phyloP scores from a whole-genome alignment of 2,329 filamentous ascomycete species.

The Trichoderma koningiopsis region DNA sequence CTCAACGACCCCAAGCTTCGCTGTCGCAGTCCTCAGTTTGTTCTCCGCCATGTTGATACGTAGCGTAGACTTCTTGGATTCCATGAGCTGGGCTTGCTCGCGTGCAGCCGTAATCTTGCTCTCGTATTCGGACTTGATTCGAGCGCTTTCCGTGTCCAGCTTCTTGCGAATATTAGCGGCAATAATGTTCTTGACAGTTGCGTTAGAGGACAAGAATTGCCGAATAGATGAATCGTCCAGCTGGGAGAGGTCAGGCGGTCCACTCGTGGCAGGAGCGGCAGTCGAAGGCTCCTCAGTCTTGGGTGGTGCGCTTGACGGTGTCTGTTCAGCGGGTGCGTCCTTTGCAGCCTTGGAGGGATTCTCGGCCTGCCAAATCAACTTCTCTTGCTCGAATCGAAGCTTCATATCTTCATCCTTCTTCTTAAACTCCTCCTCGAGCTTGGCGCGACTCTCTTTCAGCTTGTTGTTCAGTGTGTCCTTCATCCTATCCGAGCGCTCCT shows the following conservation, averaged over 20 bases:
- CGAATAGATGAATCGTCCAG: conserved; percentile 59
- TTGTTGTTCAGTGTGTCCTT: conserved; percentile 68
- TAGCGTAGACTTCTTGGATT: conserved; percentile 71
- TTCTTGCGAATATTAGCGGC: conserved; percentile 68
- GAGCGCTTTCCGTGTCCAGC: conserved; percentile 65
- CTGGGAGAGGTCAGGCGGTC: conserved; percentile 48
- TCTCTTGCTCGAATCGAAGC: conserved; percentile 63
- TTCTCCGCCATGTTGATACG: conserved; percentile 81
- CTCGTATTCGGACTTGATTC: conserved; percentile 58
- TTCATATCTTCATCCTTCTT: conserved; percentile 57
- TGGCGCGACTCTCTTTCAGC: conserved; percentile 64
- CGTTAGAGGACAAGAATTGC: conserved; percentile 58
- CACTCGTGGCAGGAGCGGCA: conserved; percentile 42
- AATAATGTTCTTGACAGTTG: conserved; percentile 60
- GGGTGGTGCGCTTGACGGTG: conserved; percentile 42
- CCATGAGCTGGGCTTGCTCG: conserved; percentile 69
- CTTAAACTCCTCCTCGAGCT: conserved; percentile 55
- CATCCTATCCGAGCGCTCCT: conserved; percentile 69
- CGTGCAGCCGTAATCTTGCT: conserved; percentile 56
- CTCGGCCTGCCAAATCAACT: conserved; percentile 63
- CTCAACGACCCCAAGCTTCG: conserved; percentile 77
- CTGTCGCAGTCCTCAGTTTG: conserved; percentile 62
- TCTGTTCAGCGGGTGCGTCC: conserved; percentile 31
- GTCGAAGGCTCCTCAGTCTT: conserved; percentile 41
- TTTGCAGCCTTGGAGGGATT: conserved; percentile 38